phyloP scores from a whole-genome alignment of 1,284 basidiomycete species.

The Dichomitus squalens region DNA sequence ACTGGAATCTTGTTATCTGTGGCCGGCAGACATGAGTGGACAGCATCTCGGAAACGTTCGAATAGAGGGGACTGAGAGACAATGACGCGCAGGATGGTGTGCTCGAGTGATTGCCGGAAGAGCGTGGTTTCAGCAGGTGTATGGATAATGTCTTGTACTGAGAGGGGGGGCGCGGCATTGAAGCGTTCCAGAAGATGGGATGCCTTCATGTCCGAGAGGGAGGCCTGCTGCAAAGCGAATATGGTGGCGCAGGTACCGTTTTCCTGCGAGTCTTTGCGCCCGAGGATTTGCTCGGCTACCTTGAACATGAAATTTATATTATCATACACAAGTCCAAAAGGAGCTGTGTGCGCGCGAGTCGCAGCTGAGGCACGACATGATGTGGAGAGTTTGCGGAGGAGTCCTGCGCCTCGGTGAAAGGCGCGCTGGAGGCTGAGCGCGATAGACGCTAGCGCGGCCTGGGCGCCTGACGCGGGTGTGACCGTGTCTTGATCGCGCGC shows the following conservation, averaged over 20 bases:
- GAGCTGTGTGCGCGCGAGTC: constrained; percentile 18
- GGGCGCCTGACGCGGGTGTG: neutral
- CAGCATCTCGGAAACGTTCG: constrained; percentile 25
- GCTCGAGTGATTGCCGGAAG: constrained; percentile 22
- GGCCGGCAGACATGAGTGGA: constrained; percentile 25
- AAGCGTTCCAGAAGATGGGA: constrained; percentile 22
- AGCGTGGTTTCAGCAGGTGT: constrained; percentile 21
- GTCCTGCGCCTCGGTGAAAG: neutral
- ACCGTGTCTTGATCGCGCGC: no score
- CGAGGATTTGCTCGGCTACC: constrained; percentile 36
- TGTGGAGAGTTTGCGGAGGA: constrained; percentile 6
- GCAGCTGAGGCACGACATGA: constrained; percentile 10
- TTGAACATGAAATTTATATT: constrained; percentile 39
- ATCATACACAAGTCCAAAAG: constrained; percentile 33
- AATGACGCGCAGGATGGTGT: constrained; percentile 37
- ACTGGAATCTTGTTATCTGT: constrained; percentile 10
- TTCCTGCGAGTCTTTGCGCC: constrained; percentile 33
- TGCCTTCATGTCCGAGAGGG: constrained; percentile 24
- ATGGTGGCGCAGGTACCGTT: constrained; percentile 35
- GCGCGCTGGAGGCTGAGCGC: no score
- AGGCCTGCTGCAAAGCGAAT: constrained; percentile 27
- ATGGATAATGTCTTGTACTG: constrained; percentile 29
- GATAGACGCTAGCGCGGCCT: neutral
- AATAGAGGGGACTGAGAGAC: constrained; percentile 34
- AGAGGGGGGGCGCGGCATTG: constrained; percentile 25